phyloP scores from a whole-genome alignment of 2,329 filamentous ascomycete species.

The Colletotrichum lini region DNA sequence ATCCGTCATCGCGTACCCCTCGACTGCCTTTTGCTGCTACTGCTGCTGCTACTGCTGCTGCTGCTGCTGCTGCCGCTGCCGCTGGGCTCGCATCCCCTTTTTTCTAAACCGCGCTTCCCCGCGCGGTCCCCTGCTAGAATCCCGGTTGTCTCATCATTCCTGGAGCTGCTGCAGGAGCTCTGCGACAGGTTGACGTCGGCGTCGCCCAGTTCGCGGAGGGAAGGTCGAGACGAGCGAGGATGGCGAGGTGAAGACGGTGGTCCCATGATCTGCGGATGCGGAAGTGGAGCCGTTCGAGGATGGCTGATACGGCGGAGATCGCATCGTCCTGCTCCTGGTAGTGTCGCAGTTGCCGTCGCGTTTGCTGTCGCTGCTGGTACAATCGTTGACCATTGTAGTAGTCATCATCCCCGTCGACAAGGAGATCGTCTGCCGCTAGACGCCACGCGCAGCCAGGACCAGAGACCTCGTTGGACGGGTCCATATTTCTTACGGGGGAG shows the following conservation, averaged over 20 bases:
- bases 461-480: conserved; percentile 7
- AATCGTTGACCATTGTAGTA: not conserved
- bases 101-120: not conserved
- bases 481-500: conserved; percentile 14
- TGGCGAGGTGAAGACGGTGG: not conserved
- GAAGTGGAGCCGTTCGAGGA: conserved; percentile 10
- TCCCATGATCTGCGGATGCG: not conserved
- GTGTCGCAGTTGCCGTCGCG: not conserved
- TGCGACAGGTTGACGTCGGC: not conserved
- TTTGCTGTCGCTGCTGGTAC: no score
- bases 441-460: not conserved
- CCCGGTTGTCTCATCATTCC: not conserved
- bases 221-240: not conserved
- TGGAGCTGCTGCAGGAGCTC: conserved; percentile 16
- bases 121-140: not conserved
- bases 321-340: not conserved
- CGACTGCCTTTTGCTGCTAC: not conserved
- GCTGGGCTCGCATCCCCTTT: not conserved
- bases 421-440: conserved; percentile 5
- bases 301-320: conserved; percentile 30
- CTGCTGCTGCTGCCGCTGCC: no score
- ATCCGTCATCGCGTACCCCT: not conserved
- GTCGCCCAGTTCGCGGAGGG: not conserved
- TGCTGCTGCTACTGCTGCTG: no score
- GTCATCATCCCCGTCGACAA: not conserved